Evolutionary conservation across 2,329 filamentous ascomycete genomes (phyloP), one percentile per base, ranked within the genome.

Genomic region (Sclerotinia subarctica): DNA sequence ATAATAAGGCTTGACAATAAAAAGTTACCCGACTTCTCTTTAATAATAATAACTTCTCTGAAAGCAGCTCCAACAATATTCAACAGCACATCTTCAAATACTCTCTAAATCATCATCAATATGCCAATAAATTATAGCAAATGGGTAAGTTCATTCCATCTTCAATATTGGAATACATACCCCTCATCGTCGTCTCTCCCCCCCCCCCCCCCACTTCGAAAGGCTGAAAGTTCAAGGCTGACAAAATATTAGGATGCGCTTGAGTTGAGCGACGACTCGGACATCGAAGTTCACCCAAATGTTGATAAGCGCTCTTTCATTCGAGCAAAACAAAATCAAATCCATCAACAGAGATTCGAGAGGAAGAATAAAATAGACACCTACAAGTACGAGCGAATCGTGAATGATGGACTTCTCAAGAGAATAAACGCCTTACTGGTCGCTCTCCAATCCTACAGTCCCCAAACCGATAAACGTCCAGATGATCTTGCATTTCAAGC

Each of bases 231-330:
- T 69, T 72, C 72, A 66, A 75, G 70, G 74, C 77, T 78, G 70
- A 79, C 74, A 68, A 56, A 68, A 54, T 44, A 46, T 65, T 38
- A 92, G 89, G 91, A 98, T 78, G 90, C 91, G 69, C 87, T 99
- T 77, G 95, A 99, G 88, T 89, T 99, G 78, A 97, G 93, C 77
- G 95, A 99, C 80, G 95, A 99, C 81, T 97, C 93, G 64, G 95
- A 99, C 77, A 90, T 99, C 75, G 95, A 99, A 82, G 95, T 98
- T 64, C 95, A 99, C 80, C 95, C 95, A 70, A 99, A 99, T 78
- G 95, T 99, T 78, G 95, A 99, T 82, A 99, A 99, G 80, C 88
- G 90, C 64, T 98, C 94, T 70, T 99, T 99, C 80, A 99, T 99
- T 79, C 92, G 94, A 73, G 96, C 95, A 72, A 99, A 99, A 82